phyloP scores from a whole-genome alignment of 2,329 filamentous ascomycete genomes.

The Alternaria postmessia region DNA sequence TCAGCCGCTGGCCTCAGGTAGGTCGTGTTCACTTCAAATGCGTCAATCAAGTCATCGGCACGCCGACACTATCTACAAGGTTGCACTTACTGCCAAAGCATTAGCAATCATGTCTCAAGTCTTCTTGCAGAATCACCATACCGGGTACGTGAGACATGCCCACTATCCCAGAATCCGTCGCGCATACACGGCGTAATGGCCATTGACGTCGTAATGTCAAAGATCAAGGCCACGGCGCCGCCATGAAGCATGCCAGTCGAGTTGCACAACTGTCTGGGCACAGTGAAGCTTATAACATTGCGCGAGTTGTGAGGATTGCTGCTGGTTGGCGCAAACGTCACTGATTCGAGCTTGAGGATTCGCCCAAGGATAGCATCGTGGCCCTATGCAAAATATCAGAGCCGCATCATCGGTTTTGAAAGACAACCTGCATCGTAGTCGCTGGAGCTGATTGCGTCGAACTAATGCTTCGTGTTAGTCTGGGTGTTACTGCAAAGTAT shows the following conservation, averaged over 20 bases:
- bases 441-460: conserved; percentile 26
- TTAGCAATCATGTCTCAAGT: conserved; percentile 6
- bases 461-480: conserved; percentile 24
- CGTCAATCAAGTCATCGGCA: neutral
- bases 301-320: conserved; percentile 45
- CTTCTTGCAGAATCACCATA: conserved; percentile 3
- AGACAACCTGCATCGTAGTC: conserved; percentile 35
- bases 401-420: neutral
- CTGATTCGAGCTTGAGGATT: conserved; percentile 47
- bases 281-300: conserved; percentile 55
- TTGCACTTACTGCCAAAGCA: conserved; percentile 21
- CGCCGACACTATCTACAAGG: neutral
- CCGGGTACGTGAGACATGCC: conserved; percentile 49
- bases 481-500: neutral
- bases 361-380: conserved; percentile 43
- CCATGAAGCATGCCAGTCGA: conserved; percentile 60
- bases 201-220: conserved; percentile 62
- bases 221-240: conserved; percentile 62
- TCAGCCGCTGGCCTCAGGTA: conserved; percentile 55
- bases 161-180: conserved; percentile 55
- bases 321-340: conserved; percentile 37
- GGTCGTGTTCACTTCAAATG: conserved; percentile 52
- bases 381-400: conserved; percentile 29
- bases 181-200: conserved; percentile 43
- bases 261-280: conserved; percentile 56